A percentile compares a stretch with the other conserved stretches of the same genome.
Conservation (phyloP, 2,329 filamentous ascomycete species). For the Polychaeton citri region DNA sequence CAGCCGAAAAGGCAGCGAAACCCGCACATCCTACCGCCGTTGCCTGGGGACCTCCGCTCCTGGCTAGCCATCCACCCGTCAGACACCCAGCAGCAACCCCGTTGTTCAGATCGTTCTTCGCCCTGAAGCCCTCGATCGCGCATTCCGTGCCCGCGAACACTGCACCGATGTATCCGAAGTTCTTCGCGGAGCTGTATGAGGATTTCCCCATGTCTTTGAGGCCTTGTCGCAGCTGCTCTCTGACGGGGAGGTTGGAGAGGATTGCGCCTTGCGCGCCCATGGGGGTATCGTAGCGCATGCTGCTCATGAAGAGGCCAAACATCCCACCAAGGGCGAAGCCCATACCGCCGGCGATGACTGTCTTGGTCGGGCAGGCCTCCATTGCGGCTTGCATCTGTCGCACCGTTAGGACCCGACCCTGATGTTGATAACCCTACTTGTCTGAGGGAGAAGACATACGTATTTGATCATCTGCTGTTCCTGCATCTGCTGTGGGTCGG, state of each 20-base stretch:
- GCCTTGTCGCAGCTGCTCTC: slow-evolving; percentile 69
- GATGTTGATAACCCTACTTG: too few species aligned
- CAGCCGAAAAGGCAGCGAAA: slow-evolving; percentile 84
- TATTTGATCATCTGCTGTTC: slow-evolving; percentile 37
- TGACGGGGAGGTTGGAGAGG: slow-evolving; percentile 56
- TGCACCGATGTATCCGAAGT: slow-evolving; percentile 86
- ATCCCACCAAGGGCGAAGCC: slow-evolving; percentile 87
- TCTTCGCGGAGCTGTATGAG: slow-evolving; percentile 74
- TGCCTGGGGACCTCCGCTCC: slow-evolving; percentile 79
- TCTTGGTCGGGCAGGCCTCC: slow-evolving; percentile 87
- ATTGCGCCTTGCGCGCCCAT: slow-evolving; percentile 44
- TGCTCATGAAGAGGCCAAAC: slow-evolving; percentile 97
- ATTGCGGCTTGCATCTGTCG: slow-evolving; percentile 65
- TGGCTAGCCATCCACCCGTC: slow-evolving; percentile 77
- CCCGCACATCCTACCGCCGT: slow-evolving; percentile 77
- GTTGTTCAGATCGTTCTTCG: slow-evolving; percentile 88
- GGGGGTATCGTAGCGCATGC: slow-evolving; percentile 96
- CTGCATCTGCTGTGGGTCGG: slow-evolving; percentile 23
- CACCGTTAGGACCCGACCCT: background rate
- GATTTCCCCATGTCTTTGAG: slow-evolving; percentile 91
- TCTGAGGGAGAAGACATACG: slow-evolving; percentile 4
- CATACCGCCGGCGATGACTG: slow-evolving; percentile 78
- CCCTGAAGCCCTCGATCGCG: slow-evolving; percentile 80
- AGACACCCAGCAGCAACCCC: slow-evolving; percentile 78
- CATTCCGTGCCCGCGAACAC: slow-evolving; percentile 91